These are phyloP conservation scores for Seiridium unicorne DNA, from an alignment of 2,329 filamentous ascomycete species.

Conservation along the genomic window DNA sequence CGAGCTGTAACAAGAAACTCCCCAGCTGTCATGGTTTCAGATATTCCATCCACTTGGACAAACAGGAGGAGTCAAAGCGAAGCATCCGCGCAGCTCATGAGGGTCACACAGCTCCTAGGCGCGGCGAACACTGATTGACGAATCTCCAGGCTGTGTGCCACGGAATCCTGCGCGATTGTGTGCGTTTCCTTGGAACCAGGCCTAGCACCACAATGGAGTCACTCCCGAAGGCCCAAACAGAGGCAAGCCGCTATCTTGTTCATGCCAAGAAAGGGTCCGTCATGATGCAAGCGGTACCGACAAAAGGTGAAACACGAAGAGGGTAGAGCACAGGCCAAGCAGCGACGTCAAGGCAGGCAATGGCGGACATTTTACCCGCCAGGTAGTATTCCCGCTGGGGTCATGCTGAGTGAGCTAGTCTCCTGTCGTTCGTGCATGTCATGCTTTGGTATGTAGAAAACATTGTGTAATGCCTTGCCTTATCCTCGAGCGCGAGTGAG, in stretches of 20 bases:
- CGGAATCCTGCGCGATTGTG: not conserved
- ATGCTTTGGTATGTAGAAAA: not conserved
- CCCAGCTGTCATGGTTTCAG: constrained; percentile 9
- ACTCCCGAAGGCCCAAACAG: not conserved
- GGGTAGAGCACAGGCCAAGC: constrained; percentile 6
- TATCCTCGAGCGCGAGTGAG: not conserved
- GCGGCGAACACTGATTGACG: not conserved
- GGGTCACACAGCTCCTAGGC: not conserved
- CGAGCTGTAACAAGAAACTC: constrained; percentile 4
- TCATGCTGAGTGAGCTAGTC: not conserved
- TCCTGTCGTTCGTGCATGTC: not conserved
- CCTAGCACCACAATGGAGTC: not conserved
- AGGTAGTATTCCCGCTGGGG: not conserved
- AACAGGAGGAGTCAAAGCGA: constrained; percentile 6
- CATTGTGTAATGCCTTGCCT: not conserved
- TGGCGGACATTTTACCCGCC: constrained; percentile 4
- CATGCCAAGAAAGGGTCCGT: not conserved
- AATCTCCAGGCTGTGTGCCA: not conserved
- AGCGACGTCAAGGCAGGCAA: not conserved
- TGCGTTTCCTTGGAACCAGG: not conserved
- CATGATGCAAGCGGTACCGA: constrained; percentile 2
- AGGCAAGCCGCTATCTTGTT: not conserved
- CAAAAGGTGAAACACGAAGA: constrained; percentile 5
- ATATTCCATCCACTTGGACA: not conserved
- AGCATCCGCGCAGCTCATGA: not conserved